phyloP scores from a whole-genome alignment of 2,329 filamentous ascomycete species.

The Raffaelea arxii region DNA sequence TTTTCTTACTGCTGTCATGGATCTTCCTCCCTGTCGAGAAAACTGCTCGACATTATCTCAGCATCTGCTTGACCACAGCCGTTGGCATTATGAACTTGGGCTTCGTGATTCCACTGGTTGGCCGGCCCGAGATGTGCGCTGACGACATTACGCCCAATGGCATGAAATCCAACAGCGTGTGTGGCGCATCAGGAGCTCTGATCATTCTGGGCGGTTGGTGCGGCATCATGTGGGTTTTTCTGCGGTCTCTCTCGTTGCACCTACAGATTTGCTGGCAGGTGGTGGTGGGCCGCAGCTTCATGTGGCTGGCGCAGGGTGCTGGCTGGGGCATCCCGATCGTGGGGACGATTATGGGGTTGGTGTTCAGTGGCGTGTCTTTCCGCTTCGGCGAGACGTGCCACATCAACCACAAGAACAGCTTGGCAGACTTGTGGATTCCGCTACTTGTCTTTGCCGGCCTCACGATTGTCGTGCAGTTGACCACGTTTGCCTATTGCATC shows the following conservation, averaged over 20 bases:
- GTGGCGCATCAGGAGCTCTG: conserved; percentile 80
- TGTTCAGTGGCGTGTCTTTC: conserved; percentile 86
- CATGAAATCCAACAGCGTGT: conserved; percentile 73
- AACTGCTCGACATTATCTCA: conserved; percentile 87
- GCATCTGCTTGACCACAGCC: conserved; percentile 70
- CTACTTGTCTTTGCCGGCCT: conserved; percentile 67
- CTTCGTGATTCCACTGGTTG: conserved; percentile 79
- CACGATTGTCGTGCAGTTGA: conserved; percentile 71
- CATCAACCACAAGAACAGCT: conserved; percentile 80
- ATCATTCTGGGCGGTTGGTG: conserved; percentile 79
- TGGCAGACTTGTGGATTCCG: conserved; percentile 85
- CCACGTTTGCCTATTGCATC: conserved; percentile 85
- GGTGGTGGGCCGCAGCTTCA: conserved; percentile 78
- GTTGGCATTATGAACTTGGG: conserved; percentile 75
- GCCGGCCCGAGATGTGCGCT: conserved; percentile 71
- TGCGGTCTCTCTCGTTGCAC: conserved; percentile 83
- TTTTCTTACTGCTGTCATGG: conserved; percentile 75
- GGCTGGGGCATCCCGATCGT: conserved; percentile 79
- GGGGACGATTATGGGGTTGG: conserved; percentile 65
- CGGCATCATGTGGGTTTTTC: conserved; percentile 81
- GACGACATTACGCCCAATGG: conserved; percentile 88
- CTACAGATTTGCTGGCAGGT: conserved; percentile 98
- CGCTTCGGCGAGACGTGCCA: conserved; percentile 88
- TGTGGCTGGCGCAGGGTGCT: conserved; percentile 68
- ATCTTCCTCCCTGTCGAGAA: conserved; percentile 72